These are phyloP conservation scores for Yamadazyma pseudoaaseri DNA, from an alignment of 1,139 yeast genomes.

Conservation along the genomic window DNA sequence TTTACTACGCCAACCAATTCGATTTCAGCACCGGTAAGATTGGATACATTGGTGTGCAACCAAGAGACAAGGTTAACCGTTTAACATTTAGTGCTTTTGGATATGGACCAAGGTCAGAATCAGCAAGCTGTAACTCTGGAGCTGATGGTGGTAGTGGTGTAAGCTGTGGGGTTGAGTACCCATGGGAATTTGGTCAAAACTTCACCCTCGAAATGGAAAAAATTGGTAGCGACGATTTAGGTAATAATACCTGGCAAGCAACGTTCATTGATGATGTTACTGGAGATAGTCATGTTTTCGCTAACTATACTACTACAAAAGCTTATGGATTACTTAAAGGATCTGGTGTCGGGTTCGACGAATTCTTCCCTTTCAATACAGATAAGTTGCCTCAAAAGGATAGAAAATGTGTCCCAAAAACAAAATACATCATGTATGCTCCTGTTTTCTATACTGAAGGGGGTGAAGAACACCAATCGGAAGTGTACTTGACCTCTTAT, in stretches of 20 bases:
- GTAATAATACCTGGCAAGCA: slow-evolving; percentile 10
- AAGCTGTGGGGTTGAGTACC: slow-evolving; percentile 7
- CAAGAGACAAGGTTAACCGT: slow-evolving; percentile 6
- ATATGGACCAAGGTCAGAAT: slow-evolving; percentile 3
- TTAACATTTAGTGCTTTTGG: slow-evolving; percentile 7
- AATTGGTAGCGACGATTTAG: neutral
- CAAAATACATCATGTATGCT: no score
- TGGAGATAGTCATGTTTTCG: slow-evolving; percentile 6
- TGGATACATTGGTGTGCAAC: slow-evolving; percentile 11
- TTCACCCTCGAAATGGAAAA: slow-evolving; percentile 8
- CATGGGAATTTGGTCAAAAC: slow-evolving; percentile 10
- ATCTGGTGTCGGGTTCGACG: no score
- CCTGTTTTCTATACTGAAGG: no score
- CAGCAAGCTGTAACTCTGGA: slow-evolving; percentile 6
- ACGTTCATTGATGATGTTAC: slow-evolving; percentile 8
- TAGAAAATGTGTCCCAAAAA: no score
- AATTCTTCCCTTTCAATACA: no score
- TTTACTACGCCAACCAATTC: slow-evolving; percentile 8
- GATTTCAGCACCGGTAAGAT: slow-evolving; percentile 3
- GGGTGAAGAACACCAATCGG: no score
- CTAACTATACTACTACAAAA: slow-evolving; percentile 11
- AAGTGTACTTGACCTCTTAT: no score
- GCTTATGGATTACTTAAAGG: slow-evolving; percentile 7
- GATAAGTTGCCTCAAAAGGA: no score
- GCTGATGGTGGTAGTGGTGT: slow-evolving; percentile 11